A percentile compares a stretch with the other conserved stretches of the same genome.
Conservation (phyloP, 2,329 filamentous ascomycete species). For the Venturia aucupariae region DNA sequence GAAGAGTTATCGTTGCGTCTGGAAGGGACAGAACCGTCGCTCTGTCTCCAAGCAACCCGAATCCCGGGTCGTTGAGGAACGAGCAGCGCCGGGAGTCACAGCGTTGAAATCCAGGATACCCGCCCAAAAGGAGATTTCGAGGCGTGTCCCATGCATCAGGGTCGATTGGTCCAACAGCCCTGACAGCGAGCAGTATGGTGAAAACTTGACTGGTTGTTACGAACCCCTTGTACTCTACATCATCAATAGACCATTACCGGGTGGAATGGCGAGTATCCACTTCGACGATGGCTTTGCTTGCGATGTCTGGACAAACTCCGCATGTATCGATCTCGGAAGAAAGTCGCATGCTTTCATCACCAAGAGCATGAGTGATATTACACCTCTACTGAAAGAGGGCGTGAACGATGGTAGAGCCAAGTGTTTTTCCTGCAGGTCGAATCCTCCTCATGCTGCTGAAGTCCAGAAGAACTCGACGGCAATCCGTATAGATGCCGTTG, state of each 20-base stretch:
- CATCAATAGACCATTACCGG: not conserved
- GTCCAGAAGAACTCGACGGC: not conserved
- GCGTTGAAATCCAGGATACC: not conserved
- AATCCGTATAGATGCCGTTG: not conserved
- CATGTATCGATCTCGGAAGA: not conserved
- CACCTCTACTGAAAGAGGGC: not conserved
- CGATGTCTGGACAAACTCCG: not conserved
- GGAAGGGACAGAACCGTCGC: not conserved
- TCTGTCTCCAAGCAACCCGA: not conserved
- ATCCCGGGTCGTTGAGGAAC: not conserved
- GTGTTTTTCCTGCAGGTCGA: not conserved
- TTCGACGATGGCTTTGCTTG: not conserved
- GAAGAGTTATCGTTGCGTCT: not conserved
- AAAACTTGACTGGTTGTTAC: not conserved
- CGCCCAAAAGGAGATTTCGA: not conserved
- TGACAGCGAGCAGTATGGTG: not conserved
- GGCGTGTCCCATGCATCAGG: not conserved
- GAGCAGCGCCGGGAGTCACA: not conserved
- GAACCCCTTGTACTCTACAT: not conserved
- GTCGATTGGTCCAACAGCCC: not conserved
- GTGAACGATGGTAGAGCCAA: not conserved
- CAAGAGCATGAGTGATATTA: not conserved
- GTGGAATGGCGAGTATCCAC: not conserved
- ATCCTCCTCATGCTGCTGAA: not conserved
- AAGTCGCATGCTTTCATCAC: not conserved